These are phyloP conservation scores for Podosphaera xanthii DNA, from an alignment of 2,329 filamentous ascomycete species.

Conservation along the genomic window DNA sequence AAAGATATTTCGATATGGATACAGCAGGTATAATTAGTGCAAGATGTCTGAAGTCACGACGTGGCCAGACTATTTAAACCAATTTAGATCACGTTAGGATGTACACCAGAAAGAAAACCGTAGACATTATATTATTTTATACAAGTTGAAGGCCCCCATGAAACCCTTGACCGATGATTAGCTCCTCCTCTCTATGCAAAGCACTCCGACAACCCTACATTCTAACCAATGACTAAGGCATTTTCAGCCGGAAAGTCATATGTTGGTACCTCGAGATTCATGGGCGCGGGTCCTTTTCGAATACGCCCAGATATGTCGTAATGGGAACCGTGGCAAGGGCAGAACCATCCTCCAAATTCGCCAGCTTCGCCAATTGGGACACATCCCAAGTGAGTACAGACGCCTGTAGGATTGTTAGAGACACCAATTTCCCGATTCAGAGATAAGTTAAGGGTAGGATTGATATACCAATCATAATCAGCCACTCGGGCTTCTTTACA, in stretches of 20 bases:
- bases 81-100: too few relatives aligned
- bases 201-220: slow-evolving; percentile 18
- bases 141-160: slow-evolving; percentile 9
- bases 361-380: slow-evolving; percentile 97
- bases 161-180: not conserved
- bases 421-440: slow-evolving; percentile 6
- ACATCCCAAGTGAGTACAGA: slow-evolving; percentile 98
- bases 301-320: slow-evolving; percentile 99
- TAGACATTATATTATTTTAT: slow-evolving; percentile 7
- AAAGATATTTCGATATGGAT: too few relatives aligned
- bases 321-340: slow-evolving; percentile 98
- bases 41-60: too few relatives aligned
- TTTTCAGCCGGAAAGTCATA: slow-evolving; percentile 88
- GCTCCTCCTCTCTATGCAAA: slow-evolving; percentile 18
- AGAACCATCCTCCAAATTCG: slow-evolving; percentile 98
- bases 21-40: too few relatives aligned
- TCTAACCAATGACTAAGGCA: slow-evolving; percentile 77
- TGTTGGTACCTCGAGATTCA: slow-evolving; percentile 85
- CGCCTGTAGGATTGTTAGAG: slow-evolving; percentile 31
- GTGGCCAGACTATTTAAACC: too few relatives aligned
- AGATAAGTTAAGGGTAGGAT: not conserved
- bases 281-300: slow-evolving; percentile 86
- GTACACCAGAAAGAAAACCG: not conserved
- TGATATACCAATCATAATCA: slow-evolving; percentile 76
- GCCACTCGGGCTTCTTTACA: slow-evolving; percentile 96